Percentiles rank a stretch among this genome's conserved stretches.
Conservation (phyloP, 495 filamentous ascomycete genomes). For the Neurospora cerealis region DNA sequence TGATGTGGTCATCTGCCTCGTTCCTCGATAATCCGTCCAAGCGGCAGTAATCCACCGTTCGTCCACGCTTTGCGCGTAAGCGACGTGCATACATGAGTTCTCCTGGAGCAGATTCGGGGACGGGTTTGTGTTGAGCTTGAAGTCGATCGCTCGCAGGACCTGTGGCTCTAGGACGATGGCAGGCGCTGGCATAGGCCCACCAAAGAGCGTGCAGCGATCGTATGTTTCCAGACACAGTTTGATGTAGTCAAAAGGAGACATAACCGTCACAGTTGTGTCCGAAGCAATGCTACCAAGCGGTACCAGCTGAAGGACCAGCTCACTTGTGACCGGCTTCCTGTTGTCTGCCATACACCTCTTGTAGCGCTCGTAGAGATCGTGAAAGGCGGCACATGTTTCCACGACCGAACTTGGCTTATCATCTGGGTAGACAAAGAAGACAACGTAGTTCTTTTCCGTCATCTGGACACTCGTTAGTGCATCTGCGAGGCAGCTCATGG, state of each 20-base stretch:
- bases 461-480: constrained; percentile 22
- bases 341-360: constrained; percentile 40
- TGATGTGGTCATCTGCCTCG: constrained; percentile 63
- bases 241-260: constrained; percentile 53
- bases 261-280: constrained; percentile 53
- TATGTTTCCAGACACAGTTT: constrained; percentile 78
- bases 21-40: constrained; percentile 85
- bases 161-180: constrained; percentile 67
- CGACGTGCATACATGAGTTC: constrained; percentile 76
- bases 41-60: constrained; percentile 79
- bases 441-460: constrained; percentile 53
- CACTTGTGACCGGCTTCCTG: constrained; percentile 43
- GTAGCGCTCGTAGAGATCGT: constrained; percentile 64
- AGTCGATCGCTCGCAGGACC: constrained; percentile 63
- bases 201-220: constrained; percentile 61
- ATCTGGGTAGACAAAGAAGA: constrained; percentile 81
- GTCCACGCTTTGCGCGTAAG: constrained; percentile 72
- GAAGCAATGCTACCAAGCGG: constrained; percentile 63
- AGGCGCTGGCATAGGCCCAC: constrained; percentile 46
- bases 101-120: constrained; percentile 70
- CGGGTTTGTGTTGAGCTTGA: constrained; percentile 59
- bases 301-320: constrained; percentile 76
- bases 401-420: constrained; percentile 52
- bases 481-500: constrained; percentile 25
- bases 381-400: constrained; percentile 71